These are phyloP conservation scores for Ephemerocybe angulata DNA, from an alignment of 768 basidiomycete genomes.

Conservation along the genomic window DNA sequence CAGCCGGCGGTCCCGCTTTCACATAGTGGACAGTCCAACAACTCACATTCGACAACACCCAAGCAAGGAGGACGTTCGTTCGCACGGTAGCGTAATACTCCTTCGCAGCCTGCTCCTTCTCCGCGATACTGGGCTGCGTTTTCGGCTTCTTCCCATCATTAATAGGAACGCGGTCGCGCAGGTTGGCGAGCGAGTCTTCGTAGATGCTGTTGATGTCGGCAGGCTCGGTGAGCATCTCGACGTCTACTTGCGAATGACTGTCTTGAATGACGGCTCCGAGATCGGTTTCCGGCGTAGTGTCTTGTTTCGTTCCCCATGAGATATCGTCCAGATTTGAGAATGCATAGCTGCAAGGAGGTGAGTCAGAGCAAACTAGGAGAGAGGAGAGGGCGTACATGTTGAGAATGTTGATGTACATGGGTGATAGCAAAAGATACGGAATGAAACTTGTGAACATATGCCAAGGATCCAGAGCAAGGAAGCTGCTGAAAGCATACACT, in stretches of 20 bases:
- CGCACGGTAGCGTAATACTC: slow-evolving; percentile 88
- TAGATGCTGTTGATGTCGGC: slow-evolving; percentile 83
- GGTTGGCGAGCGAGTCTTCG: slow-evolving; percentile 75
- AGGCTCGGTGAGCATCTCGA: slow-evolving; percentile 78
- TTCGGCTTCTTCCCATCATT: slow-evolving; percentile 27
- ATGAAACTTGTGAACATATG: slow-evolving; percentile 90
- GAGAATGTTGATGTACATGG: slow-evolving; percentile 73
- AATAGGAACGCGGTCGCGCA: slow-evolving; percentile 38
- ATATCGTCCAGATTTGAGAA: slow-evolving; percentile 87
- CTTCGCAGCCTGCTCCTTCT: slow-evolving; percentile 70
- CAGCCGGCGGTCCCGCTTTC: neutral
- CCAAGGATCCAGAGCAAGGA: slow-evolving; percentile 93
- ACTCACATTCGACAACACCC: slow-evolving; percentile 81
- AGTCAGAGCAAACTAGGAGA: neutral
- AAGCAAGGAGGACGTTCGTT: slow-evolving; percentile 75
- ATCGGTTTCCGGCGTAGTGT: slow-evolving; percentile 66
- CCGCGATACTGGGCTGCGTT: slow-evolving; percentile 39
- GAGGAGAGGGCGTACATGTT: slow-evolving; percentile 54
- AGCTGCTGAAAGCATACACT: slow-evolving; percentile 74
- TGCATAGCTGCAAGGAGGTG: slow-evolving; percentile 56
- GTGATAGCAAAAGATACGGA: slow-evolving; percentile 84
- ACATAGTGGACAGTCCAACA: neutral
- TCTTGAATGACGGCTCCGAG: slow-evolving; percentile 83
- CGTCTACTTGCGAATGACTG: slow-evolving; percentile 77
- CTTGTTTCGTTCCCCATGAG: slow-evolving; percentile 97